phyloP scores from a whole-genome alignment of 306 rosid genomes.

The barrel medic (Medicago truncatula) region MtrunA17r5.0-ANR NC_053048.1:52921501-52922000 shows the following conservation, averaged over 20 bases:
- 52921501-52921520: conserved; percentile 21
- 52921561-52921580: background rate
- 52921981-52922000: background rate
- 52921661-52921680: background rate
- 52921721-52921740: background rate
- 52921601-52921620: conserved; percentile 15
- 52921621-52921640: conserved; percentile 1
- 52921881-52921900: background rate
- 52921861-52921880: background rate
- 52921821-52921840: background rate
- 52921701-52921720: background rate
- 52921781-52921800: background rate
- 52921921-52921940: background rate
- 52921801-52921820: background rate
- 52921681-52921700: background rate
- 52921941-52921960: background rate
- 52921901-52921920: background rate
- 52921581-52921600: background rate
- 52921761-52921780: background rate
- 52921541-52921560: conserved; percentile 5
- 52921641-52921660: background rate
- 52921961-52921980: background rate
- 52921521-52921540: background rate
- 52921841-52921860: background rate
- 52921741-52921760: background rate